phyloP scores from a whole-genome alignment of 352 stramenopile species.

The Peronospora destructor region DNA sequence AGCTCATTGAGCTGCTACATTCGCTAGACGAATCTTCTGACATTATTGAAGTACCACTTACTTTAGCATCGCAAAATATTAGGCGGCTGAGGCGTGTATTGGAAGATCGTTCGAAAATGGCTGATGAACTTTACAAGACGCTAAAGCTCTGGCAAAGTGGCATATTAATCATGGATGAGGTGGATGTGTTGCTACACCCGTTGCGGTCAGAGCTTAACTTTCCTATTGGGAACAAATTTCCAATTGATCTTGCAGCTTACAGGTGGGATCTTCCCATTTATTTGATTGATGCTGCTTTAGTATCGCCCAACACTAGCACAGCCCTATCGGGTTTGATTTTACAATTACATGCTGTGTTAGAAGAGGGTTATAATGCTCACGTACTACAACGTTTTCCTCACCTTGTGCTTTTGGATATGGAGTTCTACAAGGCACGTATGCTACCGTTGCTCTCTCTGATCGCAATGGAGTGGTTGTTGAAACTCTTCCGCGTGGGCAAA shows the following conservation, averaged over 20 bases:
- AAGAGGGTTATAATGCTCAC: conserved; percentile 89
- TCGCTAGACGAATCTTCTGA: conserved; percentile 81
- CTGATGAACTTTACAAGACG: conserved; percentile 85
- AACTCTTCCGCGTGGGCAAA: conserved; percentile 89
- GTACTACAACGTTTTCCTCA: conserved; percentile 96
- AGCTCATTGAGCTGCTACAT: conserved; percentile 93
- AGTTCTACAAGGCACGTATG: conserved; percentile 93
- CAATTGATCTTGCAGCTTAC: conserved; percentile 84
- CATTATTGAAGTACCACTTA: conserved; percentile 52
- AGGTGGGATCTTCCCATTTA: conserved; percentile 90
- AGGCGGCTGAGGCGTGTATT: conserved; percentile 60
- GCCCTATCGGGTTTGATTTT: conserved; percentile 23
- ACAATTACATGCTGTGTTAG: conserved; percentile 86
- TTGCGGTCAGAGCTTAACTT: conserved; percentile 89
- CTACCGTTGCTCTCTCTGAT: conserved; percentile 90
- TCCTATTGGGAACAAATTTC: conserved; percentile 88
- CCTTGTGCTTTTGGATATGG: conserved; percentile 93
- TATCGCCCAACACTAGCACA: conserved; percentile 9
- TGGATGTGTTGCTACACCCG: conserved; percentile 88
- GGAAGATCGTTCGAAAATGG: conserved; percentile 81
- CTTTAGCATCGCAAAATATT: conserved; percentile 63
- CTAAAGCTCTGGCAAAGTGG: conserved; percentile 90
- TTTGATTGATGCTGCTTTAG: conserved; percentile 92
- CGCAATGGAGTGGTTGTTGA: conserved; percentile 74
- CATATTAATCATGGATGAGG: conserved; percentile 91